phyloP scores from a whole-genome alignment of 306 rosid genomes.

The barrel medic (Medicago truncatula) region MtrunA17r5.0-ANR NC_053044.1:5096001-5096500 shows the following conservation, averaged over 20 bases:
- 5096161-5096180: slow-evolving; percentile 75
- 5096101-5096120: slow-evolving; percentile 83
- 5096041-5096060: slow-evolving; percentile 73
- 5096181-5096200: slow-evolving; percentile 74
- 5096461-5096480: slow-evolving; percentile 45
- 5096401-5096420: slow-evolving; percentile 46
- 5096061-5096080: slow-evolving; percentile 79
- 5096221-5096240: slow-evolving; percentile 75
- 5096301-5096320: slow-evolving; percentile 98
- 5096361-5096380: slow-evolving; percentile 90
- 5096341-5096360: slow-evolving; percentile 83
- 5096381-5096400: slow-evolving; percentile 84
- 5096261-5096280: slow-evolving; percentile 81
- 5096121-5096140: slow-evolving; percentile 72
- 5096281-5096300: slow-evolving; percentile 69
- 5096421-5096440: slow-evolving; percentile 43
- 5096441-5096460: slow-evolving; percentile 48
- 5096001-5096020: slow-evolving; percentile 55
- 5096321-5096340: slow-evolving; percentile 58
- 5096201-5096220: slow-evolving; percentile 73
- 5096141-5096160: slow-evolving; percentile 76
- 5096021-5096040: slow-evolving; percentile 45
- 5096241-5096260: slow-evolving; percentile 52
- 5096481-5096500: slow-evolving; percentile 43
- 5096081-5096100: slow-evolving; percentile 64